A percentile compares a stretch with the other conserved stretches of the same genome.
Evolutionary conservation across 495 filamentous ascomycete genomes (phyloP).

Genomic region (Tirmania nivea): DNA sequence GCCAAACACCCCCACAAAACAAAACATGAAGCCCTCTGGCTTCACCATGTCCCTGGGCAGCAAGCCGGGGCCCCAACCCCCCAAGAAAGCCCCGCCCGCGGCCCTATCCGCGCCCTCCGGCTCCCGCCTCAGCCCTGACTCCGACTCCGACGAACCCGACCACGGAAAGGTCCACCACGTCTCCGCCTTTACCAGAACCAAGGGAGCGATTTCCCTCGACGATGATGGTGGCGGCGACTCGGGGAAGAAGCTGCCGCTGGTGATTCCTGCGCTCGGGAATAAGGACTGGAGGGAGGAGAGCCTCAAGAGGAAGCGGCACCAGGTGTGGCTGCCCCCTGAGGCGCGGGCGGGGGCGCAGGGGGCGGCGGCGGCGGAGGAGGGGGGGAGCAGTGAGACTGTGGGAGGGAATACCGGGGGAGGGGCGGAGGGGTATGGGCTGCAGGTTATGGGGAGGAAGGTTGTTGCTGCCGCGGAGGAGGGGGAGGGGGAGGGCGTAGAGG

Average conservation of each 20-base stretch:
- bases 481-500: constrained; percentile 11
- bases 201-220: constrained; percentile 23
- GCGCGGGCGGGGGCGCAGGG: constrained; percentile 7
- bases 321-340: constrained; percentile 10
- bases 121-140: constrained; percentile 24
- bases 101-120: too few relatives aligned
- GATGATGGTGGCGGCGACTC: constrained; percentile 27
- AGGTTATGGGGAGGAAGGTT: constrained; percentile 22
- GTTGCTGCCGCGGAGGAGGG: not conserved
- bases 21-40: constrained; percentile 2
- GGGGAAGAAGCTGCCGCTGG: constrained; percentile 28
- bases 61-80: constrained; percentile 12
- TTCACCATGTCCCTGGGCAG: constrained; percentile 23
- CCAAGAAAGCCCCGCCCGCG: constrained; percentile 7
- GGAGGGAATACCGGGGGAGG: constrained; percentile 28
- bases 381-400: constrained; percentile 11
- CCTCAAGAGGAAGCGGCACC: constrained; percentile 6
- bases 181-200: constrained; percentile 35
- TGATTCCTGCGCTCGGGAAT: constrained; percentile 45
- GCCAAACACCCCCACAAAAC: not conserved
- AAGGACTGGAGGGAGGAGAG: constrained; percentile 51
- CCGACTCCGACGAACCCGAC: constrained; percentile 10
- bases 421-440: constrained; percentile 27
- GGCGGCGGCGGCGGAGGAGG: not conserved
- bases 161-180: constrained; percentile 27